Evolutionary conservation across 2,329 filamentous ascomycete species (phyloP).

Genomic region (Rutstroemia sp.): DNA sequence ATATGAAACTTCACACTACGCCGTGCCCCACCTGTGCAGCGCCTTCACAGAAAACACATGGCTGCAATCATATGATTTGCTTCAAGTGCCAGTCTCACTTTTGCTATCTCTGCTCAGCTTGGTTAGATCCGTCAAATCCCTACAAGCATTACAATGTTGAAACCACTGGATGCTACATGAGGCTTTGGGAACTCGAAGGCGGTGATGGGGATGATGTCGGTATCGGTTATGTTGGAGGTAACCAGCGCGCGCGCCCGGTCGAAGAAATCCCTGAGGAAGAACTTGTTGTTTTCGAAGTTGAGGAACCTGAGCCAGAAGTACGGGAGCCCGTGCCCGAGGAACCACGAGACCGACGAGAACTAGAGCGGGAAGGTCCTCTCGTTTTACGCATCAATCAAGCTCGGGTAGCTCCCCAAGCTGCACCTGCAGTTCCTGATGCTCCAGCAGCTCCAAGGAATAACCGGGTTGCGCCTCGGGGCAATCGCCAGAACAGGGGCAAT

Average conservation of each 20-base stretch:
- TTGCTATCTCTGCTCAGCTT: constrained; percentile 89
- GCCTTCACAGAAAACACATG: constrained; percentile 81
- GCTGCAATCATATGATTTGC: constrained; percentile 97
- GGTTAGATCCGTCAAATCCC: constrained; percentile 72
- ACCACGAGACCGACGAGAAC: constrained; percentile 11
- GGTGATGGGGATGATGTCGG: constrained; percentile 54
- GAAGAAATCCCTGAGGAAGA: constrained; percentile 12
- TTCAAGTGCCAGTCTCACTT: constrained; percentile 86
- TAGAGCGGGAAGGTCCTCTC: constrained; percentile 28
- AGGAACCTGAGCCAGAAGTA: constrained; percentile 11
- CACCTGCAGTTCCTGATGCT: constrained; percentile 18
- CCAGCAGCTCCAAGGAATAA: constrained; percentile 10
- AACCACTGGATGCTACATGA: constrained; percentile 68
- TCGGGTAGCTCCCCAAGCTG: constrained; percentile 16
- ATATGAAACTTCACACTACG: constrained; percentile 72
- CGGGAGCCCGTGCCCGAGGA: constrained; percentile 12
- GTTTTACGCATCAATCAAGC: constrained; percentile 28
- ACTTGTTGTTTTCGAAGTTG: neutral
- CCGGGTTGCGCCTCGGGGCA: neutral
- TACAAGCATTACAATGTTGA: constrained; percentile 80
- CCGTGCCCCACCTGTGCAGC: constrained; percentile 83
- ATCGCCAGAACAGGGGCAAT: constrained; percentile 1
- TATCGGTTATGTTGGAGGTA: constrained; percentile 20
- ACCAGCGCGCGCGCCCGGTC: constrained; percentile 4
- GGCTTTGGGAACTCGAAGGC: constrained; percentile 82